These are phyloP conservation scores for Chlorella vulgaris DNA, from an alignment of 139 green algal genomes.

Conservation along the genomic window DNA sequence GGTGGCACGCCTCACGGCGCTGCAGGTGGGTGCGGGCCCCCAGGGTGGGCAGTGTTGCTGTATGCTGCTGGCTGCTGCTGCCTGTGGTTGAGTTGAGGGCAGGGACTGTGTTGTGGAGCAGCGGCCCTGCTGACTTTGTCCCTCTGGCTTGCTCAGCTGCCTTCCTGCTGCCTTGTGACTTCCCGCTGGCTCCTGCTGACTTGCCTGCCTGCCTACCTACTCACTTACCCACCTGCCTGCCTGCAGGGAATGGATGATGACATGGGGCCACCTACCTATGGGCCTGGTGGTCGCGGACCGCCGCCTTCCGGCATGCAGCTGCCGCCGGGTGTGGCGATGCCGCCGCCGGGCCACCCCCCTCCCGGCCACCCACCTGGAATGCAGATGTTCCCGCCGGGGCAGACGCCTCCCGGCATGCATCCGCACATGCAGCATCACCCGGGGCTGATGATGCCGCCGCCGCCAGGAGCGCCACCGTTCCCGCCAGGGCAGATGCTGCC, in stretches of 20 bases:
- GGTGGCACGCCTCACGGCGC: slow-evolving; percentile 18
- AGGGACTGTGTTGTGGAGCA: no score
- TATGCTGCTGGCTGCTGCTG: neutral
- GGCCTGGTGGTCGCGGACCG: neutral
- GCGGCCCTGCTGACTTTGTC: no score
- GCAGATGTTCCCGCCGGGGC: neutral
- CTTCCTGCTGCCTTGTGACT: no score
- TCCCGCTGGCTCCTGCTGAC: no score
- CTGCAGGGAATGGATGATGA: slow-evolving; percentile 29
- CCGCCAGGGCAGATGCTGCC: neutral
- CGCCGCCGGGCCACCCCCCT: neutral
- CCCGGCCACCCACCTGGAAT: neutral
- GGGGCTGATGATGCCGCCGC: neutral
- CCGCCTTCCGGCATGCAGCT: slow-evolving; percentile 15
- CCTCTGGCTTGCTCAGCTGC: no score
- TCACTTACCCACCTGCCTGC: no score
- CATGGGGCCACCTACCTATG: neutral
- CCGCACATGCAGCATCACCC: slow-evolving; percentile 6
- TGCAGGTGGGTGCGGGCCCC: neutral
- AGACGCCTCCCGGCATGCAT: neutral
- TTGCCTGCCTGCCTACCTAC: no score
- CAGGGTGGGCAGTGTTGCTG: neutral
- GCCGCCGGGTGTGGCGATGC: neutral
- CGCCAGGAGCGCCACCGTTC: no score
- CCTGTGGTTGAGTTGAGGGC: neutral